Evolutionary conservation across 306 rosid species (phyloP).

Genomic region (Spatholobus suberectus): DNA sequence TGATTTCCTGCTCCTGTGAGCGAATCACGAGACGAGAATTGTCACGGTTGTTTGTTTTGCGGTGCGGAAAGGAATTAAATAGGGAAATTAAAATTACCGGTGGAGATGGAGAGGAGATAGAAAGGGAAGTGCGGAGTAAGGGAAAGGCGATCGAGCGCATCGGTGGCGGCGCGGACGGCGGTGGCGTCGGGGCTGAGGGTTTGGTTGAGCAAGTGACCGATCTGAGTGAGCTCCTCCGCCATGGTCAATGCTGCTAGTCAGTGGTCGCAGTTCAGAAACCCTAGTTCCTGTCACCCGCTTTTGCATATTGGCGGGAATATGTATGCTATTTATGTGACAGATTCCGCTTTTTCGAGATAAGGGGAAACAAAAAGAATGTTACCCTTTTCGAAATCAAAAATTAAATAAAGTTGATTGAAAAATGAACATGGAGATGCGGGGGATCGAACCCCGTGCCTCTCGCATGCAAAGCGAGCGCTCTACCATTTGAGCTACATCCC

Average conservation of each 20-base stretch:
- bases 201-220: constrained; percentile 59
- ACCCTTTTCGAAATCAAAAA: neutral
- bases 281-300: constrained; percentile 41
- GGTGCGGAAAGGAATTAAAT: neutral
- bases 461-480: constrained; percentile 98
- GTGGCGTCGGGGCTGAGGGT: constrained; percentile 65
- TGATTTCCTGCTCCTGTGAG: constrained; percentile 64
- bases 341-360: neutral
- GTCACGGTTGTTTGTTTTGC: neutral
- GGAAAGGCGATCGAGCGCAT: constrained; percentile 68
- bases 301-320: constrained; percentile 70
- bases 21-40: neutral
- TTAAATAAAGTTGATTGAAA: neutral
- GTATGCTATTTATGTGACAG: neutral
- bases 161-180: constrained; percentile 61
- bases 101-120: constrained; percentile 63
- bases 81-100: constrained; percentile 46
- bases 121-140: constrained; percentile 62
- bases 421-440: constrained; percentile 71
- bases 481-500: constrained; percentile 98
- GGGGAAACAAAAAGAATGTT: neutral
- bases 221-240: constrained; percentile 63
- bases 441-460: constrained; percentile 97
- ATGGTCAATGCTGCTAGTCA: neutral
- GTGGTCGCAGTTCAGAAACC: constrained; percentile 45